These are phyloP conservation scores for Flaveria sonorensis DNA, from an alignment of 129 eudicot genomes.

Conservation along the genomic window DNA sequence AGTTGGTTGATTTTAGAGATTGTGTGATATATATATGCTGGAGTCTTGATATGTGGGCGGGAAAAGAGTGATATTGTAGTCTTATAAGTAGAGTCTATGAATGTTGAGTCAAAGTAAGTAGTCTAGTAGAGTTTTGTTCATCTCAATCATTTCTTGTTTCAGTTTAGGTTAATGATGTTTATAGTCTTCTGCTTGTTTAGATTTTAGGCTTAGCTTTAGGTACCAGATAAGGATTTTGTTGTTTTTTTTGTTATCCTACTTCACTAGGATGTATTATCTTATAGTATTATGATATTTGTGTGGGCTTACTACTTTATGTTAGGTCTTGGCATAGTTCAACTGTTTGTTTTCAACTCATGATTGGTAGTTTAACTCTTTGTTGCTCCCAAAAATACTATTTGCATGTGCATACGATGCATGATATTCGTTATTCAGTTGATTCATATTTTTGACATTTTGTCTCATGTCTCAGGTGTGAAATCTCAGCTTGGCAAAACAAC, in stretches of 20 bases:
- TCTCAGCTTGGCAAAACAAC: background rate
- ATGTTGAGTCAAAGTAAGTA: background rate
- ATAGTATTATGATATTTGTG: background rate
- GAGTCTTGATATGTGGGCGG: background rate
- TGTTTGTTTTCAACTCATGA: background rate
- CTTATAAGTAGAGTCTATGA: background rate
- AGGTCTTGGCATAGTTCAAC: background rate
- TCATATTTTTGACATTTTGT: background rate
- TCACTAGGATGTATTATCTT: background rate
- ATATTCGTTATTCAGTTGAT: background rate
- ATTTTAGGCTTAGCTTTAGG: background rate
- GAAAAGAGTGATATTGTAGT: background rate
- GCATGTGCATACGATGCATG: background rate
- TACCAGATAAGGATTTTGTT: background rate
- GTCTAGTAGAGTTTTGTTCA: background rate
- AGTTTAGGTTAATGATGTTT: background rate
- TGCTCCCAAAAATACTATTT: background rate
- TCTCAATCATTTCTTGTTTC: background rate
- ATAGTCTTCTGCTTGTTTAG: background rate
- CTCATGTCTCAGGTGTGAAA: slow-evolving; percentile 2
- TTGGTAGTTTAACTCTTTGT: background rate
- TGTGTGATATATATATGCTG: background rate
- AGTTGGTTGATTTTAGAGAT: background rate
- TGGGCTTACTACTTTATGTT: background rate
- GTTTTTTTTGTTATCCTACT: background rate